Evolutionary conservation across 441 rosid genomes (phyloP).

Genomic region (Adansonia madagascariensis): DNA sequence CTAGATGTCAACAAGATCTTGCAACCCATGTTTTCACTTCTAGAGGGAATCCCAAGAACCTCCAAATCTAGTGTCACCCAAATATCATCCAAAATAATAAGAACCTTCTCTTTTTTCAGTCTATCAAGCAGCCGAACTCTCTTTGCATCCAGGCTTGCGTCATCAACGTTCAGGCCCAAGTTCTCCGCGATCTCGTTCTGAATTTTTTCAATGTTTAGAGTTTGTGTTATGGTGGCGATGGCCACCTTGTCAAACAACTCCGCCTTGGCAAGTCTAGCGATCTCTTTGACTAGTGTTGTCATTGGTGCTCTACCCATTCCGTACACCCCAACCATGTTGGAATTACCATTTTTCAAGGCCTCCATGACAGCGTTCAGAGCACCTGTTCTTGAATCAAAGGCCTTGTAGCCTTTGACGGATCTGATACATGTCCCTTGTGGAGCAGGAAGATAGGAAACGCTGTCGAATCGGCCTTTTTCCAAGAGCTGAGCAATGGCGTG

Average conservation of each 20-base stretch:
- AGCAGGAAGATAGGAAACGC: neutral
- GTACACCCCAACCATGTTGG: neutral
- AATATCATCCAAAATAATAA: conserved; percentile 5
- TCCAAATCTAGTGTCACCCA: conserved; percentile 22
- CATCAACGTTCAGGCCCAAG: neutral
- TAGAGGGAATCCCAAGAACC: neutral
- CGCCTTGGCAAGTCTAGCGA: neutral
- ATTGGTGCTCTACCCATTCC: neutral
- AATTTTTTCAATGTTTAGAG: neutral
- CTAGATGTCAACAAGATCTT: conserved; percentile 10
- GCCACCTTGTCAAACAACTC: neutral
- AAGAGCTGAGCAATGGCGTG: conserved; percentile 2
- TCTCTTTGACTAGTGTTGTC: neutral
- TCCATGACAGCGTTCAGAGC: neutral
- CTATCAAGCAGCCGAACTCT: neutral
- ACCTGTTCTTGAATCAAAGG: neutral
- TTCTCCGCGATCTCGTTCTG: neutral
- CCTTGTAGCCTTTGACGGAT: neutral
- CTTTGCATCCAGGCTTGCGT: neutral
- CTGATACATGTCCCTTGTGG: neutral
- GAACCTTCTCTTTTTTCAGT: neutral
- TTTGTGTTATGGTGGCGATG: neutral
- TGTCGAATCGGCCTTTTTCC: conserved; percentile 8
- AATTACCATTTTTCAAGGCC: neutral
- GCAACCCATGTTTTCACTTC: neutral